phyloP scores from a whole-genome alignment of 2,329 filamentous ascomycete genomes.

The Aaosphaeria pasadenensis region DNA sequence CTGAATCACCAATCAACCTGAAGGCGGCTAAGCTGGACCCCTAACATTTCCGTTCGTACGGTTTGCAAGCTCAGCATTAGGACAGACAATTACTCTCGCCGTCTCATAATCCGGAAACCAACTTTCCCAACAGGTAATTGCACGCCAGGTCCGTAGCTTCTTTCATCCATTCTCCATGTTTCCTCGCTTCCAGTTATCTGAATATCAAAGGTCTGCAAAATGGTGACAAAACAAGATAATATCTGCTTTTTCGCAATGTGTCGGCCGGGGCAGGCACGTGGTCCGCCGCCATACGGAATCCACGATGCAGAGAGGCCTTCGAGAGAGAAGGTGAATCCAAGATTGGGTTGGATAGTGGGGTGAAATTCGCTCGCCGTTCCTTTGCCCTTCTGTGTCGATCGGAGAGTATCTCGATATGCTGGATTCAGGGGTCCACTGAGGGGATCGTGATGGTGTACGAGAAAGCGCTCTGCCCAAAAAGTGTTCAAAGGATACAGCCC shows the following conservation, averaged over 20 bases:
- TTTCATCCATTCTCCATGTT: background rate
- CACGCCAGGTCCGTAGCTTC: background rate
- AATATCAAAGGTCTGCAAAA: background rate
- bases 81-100: too few species aligned
- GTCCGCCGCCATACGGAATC: conserved; percentile 33
- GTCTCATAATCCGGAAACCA: too few species aligned
- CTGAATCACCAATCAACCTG: too few species aligned
- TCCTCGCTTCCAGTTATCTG: background rate
- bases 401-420: too few species aligned
- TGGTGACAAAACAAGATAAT: conserved; percentile 22
- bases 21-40: too few species aligned
- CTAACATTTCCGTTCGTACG: too few species aligned
- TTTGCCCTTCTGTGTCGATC: too few species aligned
- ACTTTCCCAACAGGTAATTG: too few species aligned
- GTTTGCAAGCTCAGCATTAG: too few species aligned
- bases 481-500: conserved; percentile 20
- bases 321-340: background rate
- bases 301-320: conserved; percentile 10
- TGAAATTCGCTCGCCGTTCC: background rate
- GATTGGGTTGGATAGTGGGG: background rate
- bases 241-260: conserved; percentile 37
- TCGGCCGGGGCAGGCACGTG: conserved; percentile 33
- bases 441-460: background rate
- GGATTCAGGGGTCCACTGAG: too few species aligned
- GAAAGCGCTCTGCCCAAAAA: conserved; percentile 39